Conservation (phyloP, 2,329 filamentous ascomycete species). For the Trichoderma polysporum region DNA sequence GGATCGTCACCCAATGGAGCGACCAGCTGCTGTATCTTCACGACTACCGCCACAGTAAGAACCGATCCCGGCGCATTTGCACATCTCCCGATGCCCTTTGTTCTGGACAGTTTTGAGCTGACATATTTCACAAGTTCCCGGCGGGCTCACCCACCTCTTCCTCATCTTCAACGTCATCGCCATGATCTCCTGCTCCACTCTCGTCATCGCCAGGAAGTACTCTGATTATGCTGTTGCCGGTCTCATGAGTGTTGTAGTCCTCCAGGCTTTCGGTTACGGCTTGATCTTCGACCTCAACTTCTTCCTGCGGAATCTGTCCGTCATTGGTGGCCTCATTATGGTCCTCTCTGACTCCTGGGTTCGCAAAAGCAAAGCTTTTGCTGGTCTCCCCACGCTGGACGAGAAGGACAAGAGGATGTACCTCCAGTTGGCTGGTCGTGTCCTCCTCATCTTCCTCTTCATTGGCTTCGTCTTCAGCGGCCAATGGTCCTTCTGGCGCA, state of each 20-base stretch:
- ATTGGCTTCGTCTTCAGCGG: slow-evolving; percentile 95
- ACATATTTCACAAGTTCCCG: slow-evolving; percentile 65
- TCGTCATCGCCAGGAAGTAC: slow-evolving; percentile 90
- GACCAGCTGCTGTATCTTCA: slow-evolving; percentile 92
- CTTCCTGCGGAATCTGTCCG: slow-evolving; percentile 97
- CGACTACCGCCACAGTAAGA: slow-evolving; percentile 89
- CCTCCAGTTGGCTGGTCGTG: slow-evolving; percentile 94
- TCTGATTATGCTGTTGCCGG: slow-evolving; percentile 90
- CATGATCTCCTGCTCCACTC: slow-evolving; percentile 77
- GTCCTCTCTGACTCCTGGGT: slow-evolving; percentile 98
- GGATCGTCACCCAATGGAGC: slow-evolving; percentile 96
- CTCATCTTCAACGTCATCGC: slow-evolving; percentile 84
- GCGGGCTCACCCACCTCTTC: slow-evolving; percentile 87
- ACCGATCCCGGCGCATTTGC: slow-evolving; percentile 1
- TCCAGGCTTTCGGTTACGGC: slow-evolving; percentile 93
- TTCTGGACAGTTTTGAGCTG: slow-evolving; percentile 20
- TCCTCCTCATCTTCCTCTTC: slow-evolving; percentile 96
- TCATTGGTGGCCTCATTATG: slow-evolving; percentile 96
- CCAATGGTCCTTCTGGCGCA: slow-evolving; percentile 85
- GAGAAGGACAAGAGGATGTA: slow-evolving; percentile 99
- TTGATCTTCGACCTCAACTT: slow-evolving; percentile 99
- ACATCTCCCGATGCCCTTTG: not conserved
- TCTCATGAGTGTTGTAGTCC: slow-evolving; percentile 85
- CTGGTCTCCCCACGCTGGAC: slow-evolving; percentile 87
- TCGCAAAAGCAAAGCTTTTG: slow-evolving; percentile 94